Conservation (phyloP, 495 filamentous ascomycete species). For the Penicillium canescens region DNA sequence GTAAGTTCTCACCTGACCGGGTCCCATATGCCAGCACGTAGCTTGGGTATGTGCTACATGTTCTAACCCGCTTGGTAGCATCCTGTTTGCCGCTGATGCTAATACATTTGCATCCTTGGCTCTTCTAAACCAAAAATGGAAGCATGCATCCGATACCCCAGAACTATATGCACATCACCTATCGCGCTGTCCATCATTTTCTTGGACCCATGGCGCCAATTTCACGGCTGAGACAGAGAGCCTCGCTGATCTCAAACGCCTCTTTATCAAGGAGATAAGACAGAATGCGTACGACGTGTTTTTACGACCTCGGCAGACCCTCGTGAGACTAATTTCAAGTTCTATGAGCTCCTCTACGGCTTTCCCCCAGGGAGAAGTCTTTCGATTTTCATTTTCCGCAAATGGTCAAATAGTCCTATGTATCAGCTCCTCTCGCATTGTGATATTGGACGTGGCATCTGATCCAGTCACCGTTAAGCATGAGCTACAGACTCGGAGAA, state of each 20-base stretch:
- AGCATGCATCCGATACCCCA: conserved; percentile 66
- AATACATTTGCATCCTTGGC: conserved; percentile 81
- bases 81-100: conserved; percentile 71
- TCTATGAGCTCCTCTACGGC: conserved; percentile 80
- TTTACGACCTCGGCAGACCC: conserved; percentile 65
- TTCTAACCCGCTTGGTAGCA: conserved; percentile 47
- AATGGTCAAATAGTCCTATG: conserved; percentile 73
- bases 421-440: conserved; percentile 83
- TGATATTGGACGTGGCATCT: conserved; percentile 67
- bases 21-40: not conserved
- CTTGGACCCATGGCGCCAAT: conserved; percentile 50
- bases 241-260: conserved; percentile 59
- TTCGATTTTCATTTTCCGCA: conserved; percentile 78
- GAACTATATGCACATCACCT: conserved; percentile 78
- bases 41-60: not conserved
- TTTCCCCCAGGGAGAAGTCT: conserved; percentile 79
- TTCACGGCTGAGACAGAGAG: conserved; percentile 49
- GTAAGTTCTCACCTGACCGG: conserved; percentile 17
- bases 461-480: conserved; percentile 62
- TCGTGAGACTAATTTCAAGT: conserved; percentile 77
- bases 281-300: conserved; percentile 81
- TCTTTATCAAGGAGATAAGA: conserved; percentile 71
- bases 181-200: conserved; percentile 66
- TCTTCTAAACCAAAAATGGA: conserved; percentile 80
- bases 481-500: conserved; percentile 76